Percentiles rank a stretch among this genome's conserved stretches.
These are phyloP conservation scores for Paecilomyces formosus DNA, from an alignment of 2,329 filamentous ascomycete genomes.

Conservation along the genomic window DNA sequence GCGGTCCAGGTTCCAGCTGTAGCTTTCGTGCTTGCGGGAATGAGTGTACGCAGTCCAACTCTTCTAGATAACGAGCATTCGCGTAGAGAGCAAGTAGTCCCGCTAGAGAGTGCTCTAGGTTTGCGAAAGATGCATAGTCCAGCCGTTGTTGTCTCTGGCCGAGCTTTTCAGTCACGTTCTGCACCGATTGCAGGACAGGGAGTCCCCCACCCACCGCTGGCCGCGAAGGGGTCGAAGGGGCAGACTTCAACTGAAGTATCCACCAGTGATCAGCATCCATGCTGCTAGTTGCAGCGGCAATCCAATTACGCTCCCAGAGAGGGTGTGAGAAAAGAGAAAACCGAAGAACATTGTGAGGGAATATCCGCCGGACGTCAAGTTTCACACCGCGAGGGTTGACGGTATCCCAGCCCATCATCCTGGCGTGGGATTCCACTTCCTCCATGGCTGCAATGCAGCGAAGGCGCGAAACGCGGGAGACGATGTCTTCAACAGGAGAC, in stretches of 20 bases:
- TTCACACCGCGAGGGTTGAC: slow-evolving; percentile 28
- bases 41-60: slow-evolving; percentile 19
- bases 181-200: slow-evolving; percentile 16
- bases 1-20: slow-evolving; percentile 19
- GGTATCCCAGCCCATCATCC: slow-evolving; percentile 29
- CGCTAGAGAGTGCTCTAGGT: slow-evolving; percentile 27
- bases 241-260: slow-evolving; percentile 45
- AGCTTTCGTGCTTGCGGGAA: slow-evolving; percentile 22
- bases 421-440: slow-evolving; percentile 29
- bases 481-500: slow-evolving; percentile 36
- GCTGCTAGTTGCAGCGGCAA: slow-evolving; percentile 62
- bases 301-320: slow-evolving; percentile 68
- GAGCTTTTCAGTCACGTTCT: slow-evolving; percentile 22
- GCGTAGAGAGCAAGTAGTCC: slow-evolving; percentile 30
- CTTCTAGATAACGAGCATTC: slow-evolving; percentile 26
- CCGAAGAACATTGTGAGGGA: slow-evolving; percentile 57
- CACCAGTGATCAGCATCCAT: slow-evolving; percentile 72
- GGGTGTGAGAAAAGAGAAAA: slow-evolving; percentile 61
- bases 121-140: slow-evolving; percentile 22
- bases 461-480: slow-evolving; percentile 28
- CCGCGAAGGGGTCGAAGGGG: slow-evolving; percentile 8
- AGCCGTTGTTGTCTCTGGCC: slow-evolving; percentile 12
- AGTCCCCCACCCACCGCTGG: slow-evolving; percentile 4
- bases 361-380: slow-evolving; percentile 49
- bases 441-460: slow-evolving; percentile 33